Base-by-base conservation (phyloP, 176 grass and related monocot genomes). In the Ampelocalamus luodianensis region DNA sequence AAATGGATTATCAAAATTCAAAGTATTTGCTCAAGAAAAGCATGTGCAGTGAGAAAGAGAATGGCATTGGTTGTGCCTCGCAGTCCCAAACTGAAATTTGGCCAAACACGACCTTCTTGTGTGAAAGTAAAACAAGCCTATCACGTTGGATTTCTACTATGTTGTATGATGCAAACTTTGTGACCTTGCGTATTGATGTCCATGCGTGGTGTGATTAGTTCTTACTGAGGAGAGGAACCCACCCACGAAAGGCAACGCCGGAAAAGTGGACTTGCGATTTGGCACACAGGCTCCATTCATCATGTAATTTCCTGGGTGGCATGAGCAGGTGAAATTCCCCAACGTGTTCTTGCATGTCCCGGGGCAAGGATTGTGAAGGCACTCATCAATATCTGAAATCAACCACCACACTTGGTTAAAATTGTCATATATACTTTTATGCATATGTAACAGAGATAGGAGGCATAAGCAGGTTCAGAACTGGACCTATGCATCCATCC, bases 401-500 rank as follows among this genome's bases (percentile, higher is more conserved):
- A 74, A 3, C 8, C 10, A 37, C 1, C 40, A 43, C 40, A 43
- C 7, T 43, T 0, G 0, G 40, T 43, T 43, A 43, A 43, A 43
- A 6, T 8, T 43, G 6, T 43, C 40, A 8, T 43, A 8, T 43
- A 29, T 16, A 49, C 49, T 17, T 14, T 51, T 51, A 6, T 20
- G 51, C 17, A 20, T 11, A 11, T 12, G 46, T 20, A 6, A 17
- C 17, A 54, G 4, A 14, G 46, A 48, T 4, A 48, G 5, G 16
- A 54, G 20, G 16, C 16, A 1, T 15, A 36, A 54, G 8, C 11
- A 40, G 37, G 16, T 1, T 0, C 40, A 43, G 40, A 43, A 10
- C 40, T 43, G 40, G 6, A 88, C 86, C 86, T 88, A 29, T 32
- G 79, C 86, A 88, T 71, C 86, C 86, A 39, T 13, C 50, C 13